Percentiles rank a stretch among this genome's conserved stretches.
Conservation (phyloP, 2,329 filamentous ascomycete genomes). For the Stachybotrys echinatus region DNA sequence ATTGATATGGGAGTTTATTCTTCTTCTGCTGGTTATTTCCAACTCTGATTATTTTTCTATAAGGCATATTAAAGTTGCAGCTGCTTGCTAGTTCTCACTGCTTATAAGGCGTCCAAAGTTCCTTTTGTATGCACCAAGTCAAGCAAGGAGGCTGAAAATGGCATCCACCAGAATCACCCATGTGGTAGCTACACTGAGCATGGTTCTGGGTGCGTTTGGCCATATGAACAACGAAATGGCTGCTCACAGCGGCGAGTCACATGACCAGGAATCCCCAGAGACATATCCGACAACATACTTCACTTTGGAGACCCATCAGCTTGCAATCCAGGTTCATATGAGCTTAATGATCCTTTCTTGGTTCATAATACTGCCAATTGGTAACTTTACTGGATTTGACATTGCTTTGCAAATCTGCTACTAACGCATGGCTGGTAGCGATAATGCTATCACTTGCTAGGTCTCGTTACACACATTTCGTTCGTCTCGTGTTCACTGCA, state of each 20-base stretch:
- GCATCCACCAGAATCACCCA: neutral
- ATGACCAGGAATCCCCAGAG: neutral
- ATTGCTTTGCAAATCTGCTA: neutral
- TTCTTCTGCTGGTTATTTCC: no score
- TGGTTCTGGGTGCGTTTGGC: neutral
- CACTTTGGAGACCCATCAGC: neutral
- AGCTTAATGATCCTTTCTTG: neutral
- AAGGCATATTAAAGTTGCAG: no score
- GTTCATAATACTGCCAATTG: neutral
- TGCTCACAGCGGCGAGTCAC: neutral
- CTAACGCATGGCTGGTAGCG: neutral
- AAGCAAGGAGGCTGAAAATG: neutral
- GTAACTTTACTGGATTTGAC: neutral
- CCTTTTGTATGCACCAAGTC: no score
- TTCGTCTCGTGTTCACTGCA: neutral
- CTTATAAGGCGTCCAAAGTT: no score
- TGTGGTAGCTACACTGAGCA: neutral
- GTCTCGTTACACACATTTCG: neutral
- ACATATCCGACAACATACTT: conserved; percentile 1
- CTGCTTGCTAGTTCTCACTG: no score
- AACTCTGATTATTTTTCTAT: no score
- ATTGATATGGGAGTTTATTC: no score
- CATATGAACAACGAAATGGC: neutral
- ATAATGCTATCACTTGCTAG: neutral
- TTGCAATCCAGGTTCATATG: neutral